A percentile compares a stretch with the other conserved stretches of the same genome.
Conservation (phyloP, 2,329 filamentous ascomycete genomes). For the Neopestalotiopsis clavispora region DNA sequence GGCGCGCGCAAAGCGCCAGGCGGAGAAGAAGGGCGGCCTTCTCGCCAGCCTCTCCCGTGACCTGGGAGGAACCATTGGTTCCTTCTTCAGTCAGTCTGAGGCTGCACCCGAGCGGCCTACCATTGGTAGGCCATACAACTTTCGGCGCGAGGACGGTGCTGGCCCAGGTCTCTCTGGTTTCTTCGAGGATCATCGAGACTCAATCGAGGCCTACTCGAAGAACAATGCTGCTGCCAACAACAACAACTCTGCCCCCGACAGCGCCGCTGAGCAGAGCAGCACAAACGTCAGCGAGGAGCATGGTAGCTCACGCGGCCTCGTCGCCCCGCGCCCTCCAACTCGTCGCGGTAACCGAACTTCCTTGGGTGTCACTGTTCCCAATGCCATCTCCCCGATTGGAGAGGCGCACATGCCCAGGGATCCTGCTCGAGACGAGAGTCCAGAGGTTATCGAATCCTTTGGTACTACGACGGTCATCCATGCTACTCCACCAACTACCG, state of each 20-base stretch:
- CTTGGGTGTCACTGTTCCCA: conserved; percentile 10
- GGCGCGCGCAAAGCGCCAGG: too few species aligned
- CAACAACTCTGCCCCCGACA: not conserved
- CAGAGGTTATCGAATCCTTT: not conserved
- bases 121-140: not conserved
- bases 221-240: not conserved
- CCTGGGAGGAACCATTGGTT: not conserved
- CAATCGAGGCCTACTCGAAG: not conserved
- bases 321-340: not conserved
- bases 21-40: too few species aligned
- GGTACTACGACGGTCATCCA: too few species aligned
- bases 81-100: not conserved
- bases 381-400: not conserved
- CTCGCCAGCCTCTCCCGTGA: too few species aligned
- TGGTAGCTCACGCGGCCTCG: not conserved
- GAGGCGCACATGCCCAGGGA: not conserved
- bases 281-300: not conserved
- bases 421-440: not conserved
- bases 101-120: not conserved
- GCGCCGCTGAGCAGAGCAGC: too few species aligned
- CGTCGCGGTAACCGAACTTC: conserved; percentile 8
- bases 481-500: too few species aligned
- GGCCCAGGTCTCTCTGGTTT: too few species aligned
- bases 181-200: not conserved
- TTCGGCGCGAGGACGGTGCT: not conserved